Evolutionary conservation across 768 basidiomycete species (phyloP), one percentile per base, ranked within the genome.

Genomic region (Cyathus striatus): DNA sequence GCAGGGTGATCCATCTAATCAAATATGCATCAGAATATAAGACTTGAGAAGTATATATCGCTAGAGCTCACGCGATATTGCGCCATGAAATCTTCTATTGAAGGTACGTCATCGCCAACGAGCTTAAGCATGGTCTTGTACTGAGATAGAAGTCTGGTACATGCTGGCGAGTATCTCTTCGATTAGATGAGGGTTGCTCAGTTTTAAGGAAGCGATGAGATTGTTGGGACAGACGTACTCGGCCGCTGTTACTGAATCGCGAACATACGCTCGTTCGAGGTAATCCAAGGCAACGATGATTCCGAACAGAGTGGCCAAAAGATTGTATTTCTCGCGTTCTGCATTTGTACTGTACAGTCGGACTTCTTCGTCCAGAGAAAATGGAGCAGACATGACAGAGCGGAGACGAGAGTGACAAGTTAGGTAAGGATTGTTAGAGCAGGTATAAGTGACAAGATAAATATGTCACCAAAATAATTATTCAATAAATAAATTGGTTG

Each of bases 121-220:
- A 97, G 76, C 65, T 92, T 96, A 47, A 93, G 69, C 82, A 96
- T 90, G 0, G 91, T 94, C 78, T 96, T 96, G 72, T 96, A 98
- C 64, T 96, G 93, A 5, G 91, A 90, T 12, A 98, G 66, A n/a
- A 99, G 68, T 30, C 88, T 78, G 12, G 90, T 93, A 61, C 95
- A 99, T 47, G 92, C 93, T 43, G 92, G 94, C 49, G 92, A 92
- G 62, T 98, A 99, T 73, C 93, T 96, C 78, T 76, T 71, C 49
- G 58, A 52, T 54, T 50, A 45, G 41, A 43, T 22, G 9, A 42
- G 43, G 57, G 62, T 47, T 64, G 60, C 62, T 68, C 57, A 62
- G 59, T 43, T 33, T 42, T 20, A 13, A 32, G 10, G 14, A 24
- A 23, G 50, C 26, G 22, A 38, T 23, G 32, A 35, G 13, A 42